Conservation (phyloP, 2,329 filamentous ascomycete species). For the Venturia carpophila region DNA sequence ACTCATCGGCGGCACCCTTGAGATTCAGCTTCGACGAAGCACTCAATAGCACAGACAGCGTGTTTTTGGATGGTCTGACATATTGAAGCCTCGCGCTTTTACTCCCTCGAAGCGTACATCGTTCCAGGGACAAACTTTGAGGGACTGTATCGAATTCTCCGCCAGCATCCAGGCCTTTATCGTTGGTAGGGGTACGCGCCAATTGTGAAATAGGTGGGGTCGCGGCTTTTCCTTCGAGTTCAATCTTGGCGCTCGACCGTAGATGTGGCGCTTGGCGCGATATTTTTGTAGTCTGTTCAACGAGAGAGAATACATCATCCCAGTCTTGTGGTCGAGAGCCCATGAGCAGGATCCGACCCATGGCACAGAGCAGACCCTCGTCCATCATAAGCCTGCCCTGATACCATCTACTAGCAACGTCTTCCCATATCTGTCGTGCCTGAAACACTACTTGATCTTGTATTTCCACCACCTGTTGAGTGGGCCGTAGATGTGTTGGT, state of each 20-base stretch:
- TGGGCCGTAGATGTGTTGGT: conserved; percentile 25
- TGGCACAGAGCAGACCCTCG: conserved; percentile 68
- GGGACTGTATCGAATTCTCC: conserved; percentile 14
- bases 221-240: conserved; percentile 27
- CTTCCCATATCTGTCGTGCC: conserved; percentile 70
- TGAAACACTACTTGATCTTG: conserved; percentile 48
- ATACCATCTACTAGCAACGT: conserved; percentile 69
- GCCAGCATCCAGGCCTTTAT: conserved; percentile 3
- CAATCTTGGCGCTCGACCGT: conserved; percentile 23
- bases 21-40: conserved; percentile 54
- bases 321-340: conserved; percentile 54
- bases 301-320: conserved; percentile 63
- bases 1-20: conserved; percentile 57
- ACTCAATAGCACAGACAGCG: conserved; percentile 61
- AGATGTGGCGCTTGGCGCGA: conserved; percentile 45
- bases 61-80: conserved; percentile 41
- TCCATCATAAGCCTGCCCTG: conserved; percentile 64
- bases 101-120: conserved; percentile 14
- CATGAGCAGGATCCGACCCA: conserved; percentile 69
- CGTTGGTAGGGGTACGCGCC: conserved; percentile 20
- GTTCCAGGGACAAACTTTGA: conserved; percentile 7
- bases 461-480: conserved; percentile 26
- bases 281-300: conserved; percentile 77
- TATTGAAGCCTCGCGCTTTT: conserved; percentile 26
- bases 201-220: conserved; percentile 29